phyloP scores from a whole-genome alignment of 2,329 filamentous ascomycete species.

The Alternaria infectoria region DNA sequence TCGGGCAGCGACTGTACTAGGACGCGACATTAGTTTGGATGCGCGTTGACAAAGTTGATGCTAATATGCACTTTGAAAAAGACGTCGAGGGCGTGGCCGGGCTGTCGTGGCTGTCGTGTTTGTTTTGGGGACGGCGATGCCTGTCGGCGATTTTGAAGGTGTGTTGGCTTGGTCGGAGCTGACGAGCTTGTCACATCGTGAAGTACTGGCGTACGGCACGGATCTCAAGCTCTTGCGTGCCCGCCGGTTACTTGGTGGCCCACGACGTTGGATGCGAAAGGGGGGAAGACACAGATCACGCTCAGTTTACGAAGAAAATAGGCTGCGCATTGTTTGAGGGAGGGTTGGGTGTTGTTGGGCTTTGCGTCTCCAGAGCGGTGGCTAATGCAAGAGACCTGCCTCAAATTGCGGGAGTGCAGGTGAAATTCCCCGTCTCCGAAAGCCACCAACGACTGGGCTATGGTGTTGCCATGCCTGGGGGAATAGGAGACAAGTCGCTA shows the following conservation, averaged over 20 bases:
- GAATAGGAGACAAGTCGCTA: constrained; percentile 4
- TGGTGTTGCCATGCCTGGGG: constrained; percentile 10
- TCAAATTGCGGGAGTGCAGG: not conserved
- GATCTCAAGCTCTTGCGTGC: constrained; percentile 16
- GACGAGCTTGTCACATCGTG: constrained; percentile 13
- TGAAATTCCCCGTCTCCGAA: constrained; percentile 13
- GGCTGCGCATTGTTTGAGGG: not conserved
- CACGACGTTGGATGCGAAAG: constrained; percentile 1
- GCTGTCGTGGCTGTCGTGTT: not conserved
- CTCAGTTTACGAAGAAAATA: not conserved
- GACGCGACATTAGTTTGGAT: constrained; percentile 28
- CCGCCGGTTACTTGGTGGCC: constrained; percentile 8
- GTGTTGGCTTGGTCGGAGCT: constrained; percentile 9
- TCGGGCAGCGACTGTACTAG: constrained; percentile 41
- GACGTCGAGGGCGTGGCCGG: not conserved
- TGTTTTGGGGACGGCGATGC: not conserved
- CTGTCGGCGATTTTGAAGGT: not conserved
- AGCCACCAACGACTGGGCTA: constrained; percentile 19
- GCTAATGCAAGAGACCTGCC: constrained; percentile 5
- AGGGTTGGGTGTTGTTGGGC: not conserved
- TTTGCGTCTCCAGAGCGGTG: constrained; percentile 5
- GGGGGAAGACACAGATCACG: not conserved
- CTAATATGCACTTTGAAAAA: constrained; percentile 5
- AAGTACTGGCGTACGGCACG: constrained; percentile 12
- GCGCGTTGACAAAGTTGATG: not conserved